Evolutionary conservation across 306 rosid species (phyloP), one percentile per base, ranked within the genome.

Genomic region (Cicer chorassanicum): DNA sequence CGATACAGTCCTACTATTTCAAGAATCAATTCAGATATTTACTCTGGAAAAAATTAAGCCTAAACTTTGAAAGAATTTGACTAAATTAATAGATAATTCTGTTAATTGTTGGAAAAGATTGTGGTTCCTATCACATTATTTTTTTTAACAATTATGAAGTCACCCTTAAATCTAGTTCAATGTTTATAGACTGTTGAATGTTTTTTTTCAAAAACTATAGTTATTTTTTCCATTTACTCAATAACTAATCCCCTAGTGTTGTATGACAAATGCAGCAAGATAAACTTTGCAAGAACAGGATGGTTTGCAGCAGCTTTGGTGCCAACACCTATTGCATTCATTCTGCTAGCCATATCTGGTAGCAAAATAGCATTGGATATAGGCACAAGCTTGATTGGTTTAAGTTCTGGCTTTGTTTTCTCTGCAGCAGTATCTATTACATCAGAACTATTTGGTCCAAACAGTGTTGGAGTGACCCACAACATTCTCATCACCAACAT

Each of bases 401-500:
- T 84, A 14, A 87, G 90, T 48, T 87, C 88, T 4, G 90, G 90
- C 2, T 87, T 87, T 67, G 70, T 79, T 7, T 87, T 84, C 50
- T 61, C 86, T 6, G 77, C 82, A 6, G 88, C 88, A 34, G 88
- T 86, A 0, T 84, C 90, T 11, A 57, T 86, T 15, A 84, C 84
- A 7, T 79, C 86, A 50, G 90, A 86, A 56, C 69, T 86, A 9
- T 86, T 86, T 68, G 90, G 90, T 1, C 84, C 90, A 29, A 81
- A 81, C 64, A 82, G 83, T 62, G 87, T 74, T 8, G 88, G 83
- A 0, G 54, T 86, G 64, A 86, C 81, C 84, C 90, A 86, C 86
- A 86, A 87, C 59, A 87, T 87, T 54, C 78, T 87, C 69, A 84
- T 84, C 53, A 84, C 90, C 10, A 87, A 87, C 84, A 87, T 87